Evolutionary conservation across 169 alveolate species (phyloP), one percentile per base, ranked within the genome.

Genomic region (Haemoproteus tartakovskyi): DNA sequence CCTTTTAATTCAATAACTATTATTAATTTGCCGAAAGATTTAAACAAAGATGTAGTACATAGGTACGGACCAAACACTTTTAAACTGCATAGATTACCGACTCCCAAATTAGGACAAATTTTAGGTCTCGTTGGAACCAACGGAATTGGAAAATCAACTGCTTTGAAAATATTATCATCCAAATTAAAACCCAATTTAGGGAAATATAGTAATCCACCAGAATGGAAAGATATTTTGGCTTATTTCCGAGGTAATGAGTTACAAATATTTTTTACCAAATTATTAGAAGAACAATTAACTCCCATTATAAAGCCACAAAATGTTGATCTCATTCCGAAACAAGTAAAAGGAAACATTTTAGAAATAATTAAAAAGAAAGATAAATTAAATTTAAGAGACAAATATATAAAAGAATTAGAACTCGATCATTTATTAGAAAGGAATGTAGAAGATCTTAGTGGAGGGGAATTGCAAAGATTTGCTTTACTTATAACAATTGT

Each of bases 91-190:
- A 86, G 99, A 74, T 90, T 98, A 36, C 99, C 99, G 8, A 92
- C 94, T 57, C 99, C 99, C 4, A 91, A 99, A 52, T 95, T 98
- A 11, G 99, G 99, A 8, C 98, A 98, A 89, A 97, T 94, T 43
- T 62, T 91, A 59, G 96, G 97, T 8, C 87, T 93, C 4, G 95
- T 93, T 14, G 97, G 97, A 5, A 93, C 96, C 3, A 93, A 93
- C 62, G 97, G 97, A 61, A 98, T 96, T 19, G 99, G 99, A 19
- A 98, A 98, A 89, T 95, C 99, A 37, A 97, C 99, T 2, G 99
- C 99, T 4, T 79, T 98, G 79, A 94, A 93, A 89, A 97, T 96
- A 26, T 87, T 97, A 41, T 89, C 98, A 37, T 99, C 99, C 4
- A 96, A 96, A 80, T 84, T 96, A 79, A 95, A 95, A 80, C 99